These are phyloP conservation scores for Coniochaeta prunicola DNA, from an alignment of 2,329 filamentous ascomycete species.

Conservation along the genomic window DNA sequence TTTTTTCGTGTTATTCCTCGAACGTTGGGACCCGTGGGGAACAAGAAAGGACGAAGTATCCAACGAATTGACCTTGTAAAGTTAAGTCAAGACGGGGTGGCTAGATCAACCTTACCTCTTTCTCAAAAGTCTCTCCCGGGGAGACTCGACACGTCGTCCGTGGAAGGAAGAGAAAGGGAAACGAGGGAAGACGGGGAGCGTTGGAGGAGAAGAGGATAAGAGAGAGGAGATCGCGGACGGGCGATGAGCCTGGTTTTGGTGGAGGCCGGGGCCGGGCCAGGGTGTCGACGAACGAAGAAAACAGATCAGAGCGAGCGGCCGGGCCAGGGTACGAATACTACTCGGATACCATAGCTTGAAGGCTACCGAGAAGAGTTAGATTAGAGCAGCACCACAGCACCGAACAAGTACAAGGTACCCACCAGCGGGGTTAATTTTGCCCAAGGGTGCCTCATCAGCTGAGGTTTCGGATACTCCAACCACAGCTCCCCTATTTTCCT, in stretches of 20 bases:
- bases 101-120: background rate
- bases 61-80: too few relatives aligned
- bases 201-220: conserved; percentile 10
- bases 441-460: background rate
- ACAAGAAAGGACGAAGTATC: background rate
- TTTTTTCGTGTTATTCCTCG: background rate
- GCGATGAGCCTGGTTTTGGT: conserved; percentile 3
- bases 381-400: background rate
- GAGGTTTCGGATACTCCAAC: background rate
- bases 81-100: background rate
- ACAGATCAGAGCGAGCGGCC: background rate
- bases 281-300: conserved; percentile 2
- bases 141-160: conserved; percentile 1
- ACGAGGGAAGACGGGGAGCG: conserved; percentile 3
- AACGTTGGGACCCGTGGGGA: background rate
- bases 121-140: background rate
- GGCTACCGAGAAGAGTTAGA: background rate
- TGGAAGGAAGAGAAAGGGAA: conserved; percentile 8
- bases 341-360: background rate
- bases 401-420: background rate
- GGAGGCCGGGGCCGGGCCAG: background rate
- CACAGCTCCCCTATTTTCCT: background rate
- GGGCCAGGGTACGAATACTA: background rate
- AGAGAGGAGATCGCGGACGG: conserved; percentile 7
- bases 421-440: background rate